Conservation (phyloP, 2,329 filamentous ascomycete species). For the Ascochyta lentis region DNA sequence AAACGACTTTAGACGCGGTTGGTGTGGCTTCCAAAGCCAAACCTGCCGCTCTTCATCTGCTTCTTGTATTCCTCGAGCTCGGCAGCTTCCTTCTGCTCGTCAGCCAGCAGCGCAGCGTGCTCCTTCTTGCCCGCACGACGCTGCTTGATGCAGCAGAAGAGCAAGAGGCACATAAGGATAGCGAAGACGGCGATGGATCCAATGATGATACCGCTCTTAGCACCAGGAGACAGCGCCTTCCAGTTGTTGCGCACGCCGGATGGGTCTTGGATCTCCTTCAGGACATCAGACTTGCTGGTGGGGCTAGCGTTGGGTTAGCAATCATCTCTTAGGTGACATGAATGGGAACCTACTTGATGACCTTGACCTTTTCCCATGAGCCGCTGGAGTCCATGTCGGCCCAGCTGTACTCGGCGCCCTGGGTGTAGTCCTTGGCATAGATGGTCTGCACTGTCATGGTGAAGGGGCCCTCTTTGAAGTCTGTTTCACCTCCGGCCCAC, state of each 20-base stretch:
- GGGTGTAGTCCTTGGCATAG: constrained; percentile 62
- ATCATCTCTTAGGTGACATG: neutral
- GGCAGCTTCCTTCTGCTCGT: constrained; percentile 47
- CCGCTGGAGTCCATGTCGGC: constrained; percentile 62
- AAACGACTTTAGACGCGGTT: constrained; percentile 18
- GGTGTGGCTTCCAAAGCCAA: constrained; percentile 24
- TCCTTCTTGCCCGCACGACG: constrained; percentile 46
- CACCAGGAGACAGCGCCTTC: constrained; percentile 40
- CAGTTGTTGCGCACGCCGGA: constrained; percentile 46
- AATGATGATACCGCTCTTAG: constrained; percentile 46
- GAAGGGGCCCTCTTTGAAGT: constrained; percentile 71
- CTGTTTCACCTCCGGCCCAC: constrained; percentile 72
- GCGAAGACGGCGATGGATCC: constrained; percentile 37
- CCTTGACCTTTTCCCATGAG: constrained; percentile 62
- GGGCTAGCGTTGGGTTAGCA: constrained; percentile 8
- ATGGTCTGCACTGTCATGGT: constrained; percentile 75
- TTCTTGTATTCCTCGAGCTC: constrained; percentile 44
- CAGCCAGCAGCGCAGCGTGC: constrained; percentile 40
- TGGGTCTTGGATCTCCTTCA: constrained; percentile 45
- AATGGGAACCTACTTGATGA: constrained; percentile 47
- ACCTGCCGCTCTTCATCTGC: constrained; percentile 35
- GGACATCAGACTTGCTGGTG: constrained; percentile 38
- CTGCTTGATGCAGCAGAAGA: constrained; percentile 50
- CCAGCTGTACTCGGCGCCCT: constrained; percentile 68
- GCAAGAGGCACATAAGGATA: constrained; percentile 33